Evolutionary conservation across 2,329 filamentous ascomycete genomes (phyloP).

Genomic region (Ascochyta rabiei): DNA sequence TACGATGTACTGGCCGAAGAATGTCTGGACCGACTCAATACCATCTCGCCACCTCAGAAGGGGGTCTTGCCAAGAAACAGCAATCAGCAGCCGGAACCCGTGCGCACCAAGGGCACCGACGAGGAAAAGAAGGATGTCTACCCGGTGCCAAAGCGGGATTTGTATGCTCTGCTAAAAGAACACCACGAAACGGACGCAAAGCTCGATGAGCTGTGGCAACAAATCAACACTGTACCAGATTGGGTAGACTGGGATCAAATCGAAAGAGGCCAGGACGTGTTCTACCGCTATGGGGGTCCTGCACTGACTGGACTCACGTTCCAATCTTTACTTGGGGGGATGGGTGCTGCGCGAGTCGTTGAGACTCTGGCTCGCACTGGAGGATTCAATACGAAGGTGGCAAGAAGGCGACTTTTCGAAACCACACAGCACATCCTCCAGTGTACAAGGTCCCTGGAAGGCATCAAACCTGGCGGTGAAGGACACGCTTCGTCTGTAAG

Average conservation of each 20-base stretch:
- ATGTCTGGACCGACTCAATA: conserved; percentile 67
- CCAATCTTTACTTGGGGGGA: conserved; percentile 70
- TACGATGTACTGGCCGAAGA: conserved; percentile 74
- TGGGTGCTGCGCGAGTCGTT: conserved; percentile 74
- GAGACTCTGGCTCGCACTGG: conserved; percentile 77
- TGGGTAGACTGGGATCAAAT: conserved; percentile 84
- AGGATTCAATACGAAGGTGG: conserved; percentile 72
- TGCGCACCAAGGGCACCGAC: conserved; percentile 35
- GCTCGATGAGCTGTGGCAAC: conserved; percentile 65
- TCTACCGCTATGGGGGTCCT: conserved; percentile 76
- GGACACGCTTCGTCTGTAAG: conserved; percentile 69
- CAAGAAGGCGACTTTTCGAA: conserved; percentile 69
- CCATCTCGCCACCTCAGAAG: conserved; percentile 59
- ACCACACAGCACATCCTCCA: conserved; percentile 79
- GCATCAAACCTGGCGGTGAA: conserved; percentile 70
- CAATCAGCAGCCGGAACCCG: conserved; percentile 34
- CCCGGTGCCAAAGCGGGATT: conserved; percentile 57
- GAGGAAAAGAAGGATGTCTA: conserved; percentile 43
- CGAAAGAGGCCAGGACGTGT: conserved; percentile 73
- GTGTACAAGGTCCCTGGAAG: conserved; percentile 68
- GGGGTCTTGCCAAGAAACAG: conserved; percentile 49
- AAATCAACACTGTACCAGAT: conserved; percentile 69
- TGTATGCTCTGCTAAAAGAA: conserved; percentile 67
- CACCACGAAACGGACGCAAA: conserved; percentile 63
- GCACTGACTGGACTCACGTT: conserved; percentile 69